Evolutionary conservation across 2,329 filamentous ascomycete species (phyloP).

Genomic region (Phaeoacremonium minimum): DNA sequence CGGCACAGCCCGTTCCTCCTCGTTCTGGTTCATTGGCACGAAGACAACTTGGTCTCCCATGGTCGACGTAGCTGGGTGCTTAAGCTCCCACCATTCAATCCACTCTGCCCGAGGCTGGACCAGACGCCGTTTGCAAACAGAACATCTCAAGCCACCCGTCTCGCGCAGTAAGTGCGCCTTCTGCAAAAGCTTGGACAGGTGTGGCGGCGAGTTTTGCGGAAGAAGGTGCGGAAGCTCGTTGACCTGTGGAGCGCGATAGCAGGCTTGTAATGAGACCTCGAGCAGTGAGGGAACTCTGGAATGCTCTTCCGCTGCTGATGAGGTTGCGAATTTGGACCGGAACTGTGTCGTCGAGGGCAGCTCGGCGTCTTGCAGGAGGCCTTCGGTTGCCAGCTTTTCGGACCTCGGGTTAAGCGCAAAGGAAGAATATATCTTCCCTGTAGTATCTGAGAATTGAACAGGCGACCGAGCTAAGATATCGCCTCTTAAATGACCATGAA

Average conservation of each 20-base stretch:
- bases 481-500: slow-evolving; percentile 5
- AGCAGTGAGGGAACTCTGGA: slow-evolving; percentile 42
- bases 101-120: slow-evolving; percentile 51
- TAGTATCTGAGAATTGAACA: slow-evolving; percentile 21
- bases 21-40: slow-evolving; percentile 21
- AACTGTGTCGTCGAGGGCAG: neutral
- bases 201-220: slow-evolving; percentile 29
- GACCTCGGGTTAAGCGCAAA: slow-evolving; percentile 13
- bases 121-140: slow-evolving; percentile 42
- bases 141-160: slow-evolving; percentile 45
- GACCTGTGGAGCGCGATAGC: slow-evolving; percentile 36
- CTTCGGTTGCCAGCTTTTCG: slow-evolving; percentile 9
- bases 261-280: slow-evolving; percentile 44
- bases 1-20: slow-evolving; percentile 34
- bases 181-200: slow-evolving; percentile 34
- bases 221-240: slow-evolving; percentile 37
- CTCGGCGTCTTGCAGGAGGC: slow-evolving; percentile 1
- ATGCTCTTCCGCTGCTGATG: slow-evolving; percentile 14
- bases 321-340: neutral
- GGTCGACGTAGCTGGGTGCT: slow-evolving; percentile 6
- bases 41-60: neutral
- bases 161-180: slow-evolving; percentile 35
- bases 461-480: slow-evolving; percentile 16
- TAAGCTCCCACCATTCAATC: slow-evolving; percentile 57
- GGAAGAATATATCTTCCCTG: slow-evolving; percentile 12